These are phyloP conservation scores for Diaporthe vexans DNA, from an alignment of 2,329 filamentous ascomycete genomes.

Conservation along the genomic window DNA sequence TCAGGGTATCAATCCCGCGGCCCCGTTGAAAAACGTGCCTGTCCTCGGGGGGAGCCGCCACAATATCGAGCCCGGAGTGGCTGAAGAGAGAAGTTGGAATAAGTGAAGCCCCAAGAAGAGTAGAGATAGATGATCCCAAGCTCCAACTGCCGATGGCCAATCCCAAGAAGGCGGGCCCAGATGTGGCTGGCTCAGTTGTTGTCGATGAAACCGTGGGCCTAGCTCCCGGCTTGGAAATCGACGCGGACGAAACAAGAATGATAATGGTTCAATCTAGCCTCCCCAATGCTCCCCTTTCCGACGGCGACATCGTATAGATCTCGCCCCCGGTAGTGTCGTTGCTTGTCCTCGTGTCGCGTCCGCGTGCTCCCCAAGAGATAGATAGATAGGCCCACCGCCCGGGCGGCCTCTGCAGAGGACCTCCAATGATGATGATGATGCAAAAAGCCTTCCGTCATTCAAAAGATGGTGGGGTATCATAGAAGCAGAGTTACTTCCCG, in stretches of 20 bases:
- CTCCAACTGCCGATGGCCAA: neutral
- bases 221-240: too few relatives aligned
- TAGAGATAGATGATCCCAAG: too few relatives aligned
- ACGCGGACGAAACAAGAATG: neutral
- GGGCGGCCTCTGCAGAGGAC: neutral
- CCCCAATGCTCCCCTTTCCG: neutral
- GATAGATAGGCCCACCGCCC: neutral
- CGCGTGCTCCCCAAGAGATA: neutral
- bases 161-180: neutral
- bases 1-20: constrained; percentile 41
- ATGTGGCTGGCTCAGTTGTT: neutral
- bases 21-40: constrained; percentile 8
- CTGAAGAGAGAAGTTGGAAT: constrained; percentile 25
- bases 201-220: too few relatives aligned
- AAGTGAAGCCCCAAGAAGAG: neutral
- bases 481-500: constrained; percentile 29
- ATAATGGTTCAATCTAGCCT: constrained; percentile 18
- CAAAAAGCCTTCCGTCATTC: constrained; percentile 8
- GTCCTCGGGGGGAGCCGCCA: neutral
- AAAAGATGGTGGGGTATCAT: constrained; percentile 34
- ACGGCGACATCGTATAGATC: neutral
- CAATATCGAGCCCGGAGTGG: neutral
- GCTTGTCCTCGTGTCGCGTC: neutral
- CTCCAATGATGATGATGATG: constrained; percentile 1
- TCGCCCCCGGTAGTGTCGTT: neutral